phyloP scores from a whole-genome alignment of 2,329 filamentous ascomycete species.

The Aspergillus sp. region DNA sequence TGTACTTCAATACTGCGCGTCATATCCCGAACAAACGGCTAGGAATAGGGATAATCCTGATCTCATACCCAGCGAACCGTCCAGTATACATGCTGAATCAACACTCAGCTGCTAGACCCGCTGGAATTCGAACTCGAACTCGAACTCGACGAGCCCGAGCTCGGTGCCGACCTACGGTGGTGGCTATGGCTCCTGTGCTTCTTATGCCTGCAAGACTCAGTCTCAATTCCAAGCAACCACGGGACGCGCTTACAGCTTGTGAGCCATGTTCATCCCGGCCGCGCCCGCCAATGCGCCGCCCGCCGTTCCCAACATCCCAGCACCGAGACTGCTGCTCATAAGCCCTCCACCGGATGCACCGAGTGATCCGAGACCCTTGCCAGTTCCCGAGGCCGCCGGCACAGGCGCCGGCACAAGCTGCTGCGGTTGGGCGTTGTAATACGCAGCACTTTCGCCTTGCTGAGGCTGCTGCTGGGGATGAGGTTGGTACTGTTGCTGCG shows the following conservation, averaged over 20 bases:
- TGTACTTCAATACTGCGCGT: no score
- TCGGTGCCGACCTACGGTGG: background rate
- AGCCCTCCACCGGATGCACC: conserved; percentile 31
- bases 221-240: background rate
- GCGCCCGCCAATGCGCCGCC: conserved; percentile 27
- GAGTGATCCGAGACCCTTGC: conserved; percentile 27
- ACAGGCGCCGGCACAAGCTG: conserved; percentile 13
- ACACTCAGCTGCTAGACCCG: no score
- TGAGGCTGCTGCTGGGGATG: conserved; percentile 16
- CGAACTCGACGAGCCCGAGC: conserved; percentile 4
- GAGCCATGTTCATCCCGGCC: conserved; percentile 20
- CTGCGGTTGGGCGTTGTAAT: conserved; percentile 18
- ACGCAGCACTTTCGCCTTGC: conserved; percentile 21
- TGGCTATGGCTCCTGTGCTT: conserved; percentile 13
- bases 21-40: no score
- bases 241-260: conserved; percentile 17
- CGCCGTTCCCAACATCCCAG: conserved; percentile 21
- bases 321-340: conserved; percentile 26
- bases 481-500: conserved; percentile 4
- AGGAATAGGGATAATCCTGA: no score
- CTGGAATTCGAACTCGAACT: conserved; percentile 14
- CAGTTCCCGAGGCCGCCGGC: conserved; percentile 18
- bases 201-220: conserved; percentile 12
- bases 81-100: no score
- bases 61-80: no score